Conservation (phyloP, 768 basidiomycete genomes). For the Tylopilus sp. region DNA sequence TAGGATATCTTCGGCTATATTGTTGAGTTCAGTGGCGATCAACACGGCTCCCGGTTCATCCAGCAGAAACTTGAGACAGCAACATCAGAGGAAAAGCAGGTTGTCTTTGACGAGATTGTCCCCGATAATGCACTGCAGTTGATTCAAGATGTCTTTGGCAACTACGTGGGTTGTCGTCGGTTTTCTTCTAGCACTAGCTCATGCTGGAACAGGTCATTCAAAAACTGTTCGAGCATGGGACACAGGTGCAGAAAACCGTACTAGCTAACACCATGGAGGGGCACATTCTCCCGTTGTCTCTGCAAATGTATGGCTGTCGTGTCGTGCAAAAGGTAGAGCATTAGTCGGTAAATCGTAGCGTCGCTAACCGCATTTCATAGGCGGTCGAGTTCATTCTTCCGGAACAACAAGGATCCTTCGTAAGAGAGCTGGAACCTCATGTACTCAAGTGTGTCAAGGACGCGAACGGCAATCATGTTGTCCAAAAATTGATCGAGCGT, state of each 20-base stretch:
- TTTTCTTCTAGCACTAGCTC: not conserved
- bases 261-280: conserved; percentile 75
- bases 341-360: not conserved
- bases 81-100: conserved; percentile 72
- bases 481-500: conserved; percentile 85
- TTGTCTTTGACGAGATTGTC: conserved; percentile 84
- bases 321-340: conserved; percentile 82
- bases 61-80: conserved; percentile 82
- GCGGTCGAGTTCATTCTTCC: conserved; percentile 79
- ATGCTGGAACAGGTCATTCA: conserved; percentile 70
- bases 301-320: conserved; percentile 95
- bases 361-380: conserved; percentile 37
- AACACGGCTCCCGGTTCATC: conserved; percentile 97
- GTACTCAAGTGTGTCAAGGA: conserved; percentile 86
- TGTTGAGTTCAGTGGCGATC: conserved; percentile 91
- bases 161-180: conserved; percentile 63
- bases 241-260: conserved; percentile 64
- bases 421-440: conserved; percentile 75
- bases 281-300: conserved; percentile 69
- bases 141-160: conserved; percentile 92
- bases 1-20: conserved; percentile 86
- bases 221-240: conserved; percentile 88
- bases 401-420: conserved; percentile 73
- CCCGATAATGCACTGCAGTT: conserved; percentile 71
- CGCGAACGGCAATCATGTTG: conserved; percentile 92